These are phyloP conservation scores for Neodidymelliopsis sp. DNA, from an alignment of 2,329 filamentous ascomycete species.

Conservation along the genomic window DNA sequence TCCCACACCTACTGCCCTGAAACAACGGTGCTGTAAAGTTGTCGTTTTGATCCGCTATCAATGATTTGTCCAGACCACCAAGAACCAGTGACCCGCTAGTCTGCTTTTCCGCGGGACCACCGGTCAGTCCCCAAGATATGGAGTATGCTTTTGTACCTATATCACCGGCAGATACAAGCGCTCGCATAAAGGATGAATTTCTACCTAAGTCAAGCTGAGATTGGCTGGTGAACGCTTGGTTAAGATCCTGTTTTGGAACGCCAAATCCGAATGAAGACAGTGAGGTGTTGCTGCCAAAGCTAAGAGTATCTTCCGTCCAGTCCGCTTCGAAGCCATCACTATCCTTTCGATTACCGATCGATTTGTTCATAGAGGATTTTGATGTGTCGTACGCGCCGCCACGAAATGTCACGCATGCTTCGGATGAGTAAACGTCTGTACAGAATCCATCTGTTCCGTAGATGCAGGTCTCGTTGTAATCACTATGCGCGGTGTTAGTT, in stretches of 20 bases:
- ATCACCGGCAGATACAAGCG: slow-evolving; percentile 29
- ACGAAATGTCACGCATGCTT: slow-evolving; percentile 22
- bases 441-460: slow-evolving; percentile 22
- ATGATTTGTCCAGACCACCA: slow-evolving; percentile 32
- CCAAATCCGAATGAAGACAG: slow-evolving; percentile 23
- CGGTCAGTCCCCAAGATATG: slow-evolving; percentile 43
- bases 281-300: slow-evolving; percentile 15
- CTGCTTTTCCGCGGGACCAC: slow-evolving; percentile 25
- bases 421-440: slow-evolving; percentile 8
- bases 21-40: slow-evolving; percentile 26
- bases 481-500: slow-evolving; percentile 14
- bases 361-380: slow-evolving; percentile 14
- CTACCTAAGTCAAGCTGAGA: slow-evolving; percentile 37
- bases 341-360: slow-evolving; percentile 9
- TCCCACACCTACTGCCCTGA: slow-evolving; percentile 25
- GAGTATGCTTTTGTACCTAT: slow-evolving; percentile 42
- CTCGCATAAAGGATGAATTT: slow-evolving; percentile 42
- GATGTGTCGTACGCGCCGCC: slow-evolving; percentile 20
- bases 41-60: slow-evolving; percentile 21
- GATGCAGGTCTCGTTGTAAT: slow-evolving; percentile 28
- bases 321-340: slow-evolving; percentile 20
- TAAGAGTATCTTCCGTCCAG: slow-evolving; percentile 20
- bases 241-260: slow-evolving; percentile 18
- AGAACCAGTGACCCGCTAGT: slow-evolving; percentile 36
- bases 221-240: slow-evolving; percentile 22